Base-by-base conservation (phyloP, 1,139 yeast species). In the Nadsonia commutata region DNA sequence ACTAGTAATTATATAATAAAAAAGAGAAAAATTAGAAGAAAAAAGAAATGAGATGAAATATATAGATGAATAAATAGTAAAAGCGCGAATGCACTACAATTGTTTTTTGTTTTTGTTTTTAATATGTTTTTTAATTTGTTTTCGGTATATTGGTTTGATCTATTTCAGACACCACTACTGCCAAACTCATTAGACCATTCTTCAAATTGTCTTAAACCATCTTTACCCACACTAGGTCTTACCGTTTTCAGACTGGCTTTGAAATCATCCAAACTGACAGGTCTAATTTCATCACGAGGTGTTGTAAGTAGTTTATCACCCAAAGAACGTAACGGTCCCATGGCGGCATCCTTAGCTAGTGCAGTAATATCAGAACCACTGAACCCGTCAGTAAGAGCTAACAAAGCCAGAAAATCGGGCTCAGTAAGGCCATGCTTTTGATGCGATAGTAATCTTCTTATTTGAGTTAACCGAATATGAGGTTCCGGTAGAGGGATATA, bases 341-440 rank as follows among this genome's bases (percentile, higher is more conserved):
- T 88, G 1, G 98, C 98, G 2, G 96, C 94, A 61, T 90, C 98
- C 60, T 90, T 90, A 2, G 97, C 95, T 51, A 90, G 66, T 0
- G 97, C 95, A 1, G 97, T 90, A 45, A 90, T 75, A 62, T 90
- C 98, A 52, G 94, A 80, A 2, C 98, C 98, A 41, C 95, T 80
- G 60, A 80, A 86, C 1, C 94, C 94, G 42, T 77, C 80, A 1
- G 86, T 86, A 53, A 75, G 63, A 13, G 66, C 66, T 38, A 84
- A 71, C 23, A 90, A 67, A 44, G 66, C 67, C 2, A 68, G 68
- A 50, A 78, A 71, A 49, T 88, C 95, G 9, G 62, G 70, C 1
- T 74, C 82, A 22, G 73, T 64, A 21, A 90, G 59, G 2, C 60
- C 59, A 56, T 85, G 84, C 47, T 80, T 81, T 56, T 88, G 96